Base-by-base conservation (phyloP, 208 protist species). In the Acanthamoeba sp. region DNA sequence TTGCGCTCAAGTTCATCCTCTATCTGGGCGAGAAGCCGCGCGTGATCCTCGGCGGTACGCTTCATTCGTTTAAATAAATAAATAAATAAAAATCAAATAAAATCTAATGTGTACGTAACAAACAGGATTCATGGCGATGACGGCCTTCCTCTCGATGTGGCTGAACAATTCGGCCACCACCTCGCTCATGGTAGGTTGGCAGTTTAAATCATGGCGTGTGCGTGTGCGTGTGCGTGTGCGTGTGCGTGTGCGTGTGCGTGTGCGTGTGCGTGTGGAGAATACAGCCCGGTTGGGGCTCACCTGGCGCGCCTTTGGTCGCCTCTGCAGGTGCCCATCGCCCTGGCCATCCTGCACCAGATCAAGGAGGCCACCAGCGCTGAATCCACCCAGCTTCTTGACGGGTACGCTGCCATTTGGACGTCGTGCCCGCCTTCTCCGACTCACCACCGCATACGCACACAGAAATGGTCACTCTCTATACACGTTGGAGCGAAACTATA, bases 71-170 rank as follows among this genome's bases (percentile, higher is more conserved):
- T n/a, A n/a, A n/a, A n/a, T n/a, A n/a, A n/a, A n/a, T n/a, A n/a
- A n/a, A n/a, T n/a, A n/a, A n/a, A n/a, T n/a, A n/a, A n/a, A n/a
- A 59, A 59, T 59, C 20, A 24, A 59, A 59, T 59, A 20, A 59
- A 24, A 59, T 24, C 20, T 10, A 59, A 24, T 24, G 20, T 59
- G 52, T 20, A 59, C 20, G n/a, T 59, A 59, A 59, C 52, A 59
- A 59, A 59, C 29, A 40, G 88, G 88, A 18, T 93, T 93, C 32
- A 93, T 93, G 88, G 32, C 36, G 18, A 29, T 93, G 27, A 93
- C 88, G 27, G 55, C 64, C 22, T 93, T 93, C 34, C 34, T 93
- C 6, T 93, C 88, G 4, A 80, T 71, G 88, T 93, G 88, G 88
- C 14, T 93, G 22, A 93, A 78, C 40, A 93, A 93, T 40, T 45